Base-by-base conservation (phyloP, 129 eudicot species). In the Arctium minus region DNA sequence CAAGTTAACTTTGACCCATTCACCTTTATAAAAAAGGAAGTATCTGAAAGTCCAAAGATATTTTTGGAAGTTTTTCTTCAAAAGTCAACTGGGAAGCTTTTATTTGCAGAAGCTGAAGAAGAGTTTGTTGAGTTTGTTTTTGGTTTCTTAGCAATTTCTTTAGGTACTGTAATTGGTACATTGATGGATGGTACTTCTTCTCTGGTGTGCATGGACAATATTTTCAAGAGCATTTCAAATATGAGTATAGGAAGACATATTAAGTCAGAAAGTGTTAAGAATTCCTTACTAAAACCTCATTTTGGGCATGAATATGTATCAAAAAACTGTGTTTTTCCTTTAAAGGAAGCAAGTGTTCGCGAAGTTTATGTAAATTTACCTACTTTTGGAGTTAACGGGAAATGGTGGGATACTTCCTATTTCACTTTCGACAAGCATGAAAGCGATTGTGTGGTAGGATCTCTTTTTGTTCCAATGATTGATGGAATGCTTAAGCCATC, bases 71-170 rank as follows among this genome's bases (percentile, higher is more conserved):
- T 73, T 6, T 3, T 75, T 15, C 35, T 80, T 40, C 72, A 48
- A 4, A 84, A 80, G 37, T 87, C 87, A 29, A 64, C 18, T 8
- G 50, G 74, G 13, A 80, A 77, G 72, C 42, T 80, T 0, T 44
- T 87, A 76, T 72, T 70, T 76, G 83, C 68, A n/a, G 53, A 69
- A 62, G 87, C 85, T 0, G 69, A 29, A 72, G 80, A 83, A 22
- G 87, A 87, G 30, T 80, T 87, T 38, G 67, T 44, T 3, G 85
- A 84, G 22, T 84, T 80, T 22, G 80, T 84, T 13, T 87, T 87
- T 3, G 68, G 79, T 33, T n/a, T 84, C 53, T 73, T 84, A 8
- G 48, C 80, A 0, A 72, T 87, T 15, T 78, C 88, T 1, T 38
- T 87, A 8, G 87, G 78, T 40, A 44, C 70, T 1, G 50, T 87